Conservation (phyloP, 2,329 filamentous ascomycete genomes). For the Botrytis medusae region DNA sequence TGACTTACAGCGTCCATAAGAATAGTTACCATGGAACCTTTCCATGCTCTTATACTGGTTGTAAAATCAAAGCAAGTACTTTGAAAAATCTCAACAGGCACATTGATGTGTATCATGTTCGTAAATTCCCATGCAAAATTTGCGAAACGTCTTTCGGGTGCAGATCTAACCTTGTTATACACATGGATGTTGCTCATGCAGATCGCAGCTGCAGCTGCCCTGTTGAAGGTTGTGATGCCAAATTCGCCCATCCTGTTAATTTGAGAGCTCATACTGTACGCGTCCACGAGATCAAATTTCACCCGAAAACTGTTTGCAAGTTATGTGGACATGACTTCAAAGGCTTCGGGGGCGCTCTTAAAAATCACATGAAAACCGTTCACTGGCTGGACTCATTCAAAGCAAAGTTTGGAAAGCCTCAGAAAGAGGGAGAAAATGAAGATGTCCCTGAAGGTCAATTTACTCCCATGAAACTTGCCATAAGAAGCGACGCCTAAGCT, state of each 20-base stretch:
- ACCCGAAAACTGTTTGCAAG: background rate
- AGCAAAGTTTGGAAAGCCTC: background rate
- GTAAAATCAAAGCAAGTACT: background rate
- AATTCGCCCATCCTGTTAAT: rapidly evolving
- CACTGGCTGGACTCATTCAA: slow-evolving; percentile 1
- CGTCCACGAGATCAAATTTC: background rate
- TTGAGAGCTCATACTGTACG: rapidly evolving
- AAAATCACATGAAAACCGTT: background rate
- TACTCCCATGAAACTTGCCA: background rate
- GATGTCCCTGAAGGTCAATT: background rate
- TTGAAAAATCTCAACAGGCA: background rate
- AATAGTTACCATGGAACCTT: background rate
- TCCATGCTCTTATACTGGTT: background rate
- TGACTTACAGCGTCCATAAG: rapidly evolving
- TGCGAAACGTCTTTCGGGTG: background rate
- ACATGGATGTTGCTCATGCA: background rate
- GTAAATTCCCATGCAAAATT: background rate
- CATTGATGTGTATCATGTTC: background rate
- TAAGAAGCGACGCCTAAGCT: rapidly evolving
- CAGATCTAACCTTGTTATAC: rapidly evolving
- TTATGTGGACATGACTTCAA: background rate
- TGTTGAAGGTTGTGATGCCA: background rate
- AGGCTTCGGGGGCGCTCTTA: rapidly evolving
- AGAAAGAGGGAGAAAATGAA: background rate
- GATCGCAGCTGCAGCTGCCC: background rate